Evolutionary conservation across 306 rosid genomes (phyloP).

Genomic region (Vachellia pachyceras): DNA sequence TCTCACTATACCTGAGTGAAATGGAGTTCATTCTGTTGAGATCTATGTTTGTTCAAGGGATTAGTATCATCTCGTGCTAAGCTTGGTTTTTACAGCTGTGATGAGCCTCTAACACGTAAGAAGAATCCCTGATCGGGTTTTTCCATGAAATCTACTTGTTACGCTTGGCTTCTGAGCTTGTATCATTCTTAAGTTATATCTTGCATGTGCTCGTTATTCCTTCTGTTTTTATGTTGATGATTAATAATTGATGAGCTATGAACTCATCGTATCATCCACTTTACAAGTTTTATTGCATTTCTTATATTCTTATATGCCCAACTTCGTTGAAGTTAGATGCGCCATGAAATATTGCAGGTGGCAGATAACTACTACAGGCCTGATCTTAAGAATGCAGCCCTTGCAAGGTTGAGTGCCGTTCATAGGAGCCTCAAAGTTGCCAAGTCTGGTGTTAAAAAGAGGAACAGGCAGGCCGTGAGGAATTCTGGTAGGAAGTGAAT

Average conservation of each 20-base stretch:
- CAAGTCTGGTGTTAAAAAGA: conserved; percentile 95
- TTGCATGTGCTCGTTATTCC: neutral
- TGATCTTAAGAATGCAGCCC: conserved; percentile 83
- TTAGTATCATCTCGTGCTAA: neutral
- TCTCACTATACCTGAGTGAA: neutral
- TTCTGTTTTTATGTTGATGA: neutral
- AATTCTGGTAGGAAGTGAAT: conserved; percentile 44
- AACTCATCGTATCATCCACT: neutral
- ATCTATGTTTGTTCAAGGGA: neutral
- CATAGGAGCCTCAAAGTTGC: conserved; percentile 85
- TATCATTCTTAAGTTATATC: neutral
- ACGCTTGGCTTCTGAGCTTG: conserved; percentile 74
- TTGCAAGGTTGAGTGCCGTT: conserved; percentile 91
- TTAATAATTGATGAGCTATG: neutral
- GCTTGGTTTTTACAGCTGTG: conserved; percentile 18
- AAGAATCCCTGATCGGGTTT: conserved; percentile 31
- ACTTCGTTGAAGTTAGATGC: neutral
- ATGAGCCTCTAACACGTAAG: conserved; percentile 63
- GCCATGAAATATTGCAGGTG: conserved; percentile 51
- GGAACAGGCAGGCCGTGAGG: conserved; percentile 74
- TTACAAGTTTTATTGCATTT: neutral
- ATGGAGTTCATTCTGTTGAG: neutral
- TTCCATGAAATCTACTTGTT: conserved; percentile 56
- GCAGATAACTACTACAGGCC: conserved; percentile 84
- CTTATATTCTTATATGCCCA: neutral